Percentiles rank a stretch among this genome's conserved stretches.
These are phyloP conservation scores for Dendryphion nanum DNA, from an alignment of 2,329 filamentous ascomycete genomes.

Conservation along the genomic window DNA sequence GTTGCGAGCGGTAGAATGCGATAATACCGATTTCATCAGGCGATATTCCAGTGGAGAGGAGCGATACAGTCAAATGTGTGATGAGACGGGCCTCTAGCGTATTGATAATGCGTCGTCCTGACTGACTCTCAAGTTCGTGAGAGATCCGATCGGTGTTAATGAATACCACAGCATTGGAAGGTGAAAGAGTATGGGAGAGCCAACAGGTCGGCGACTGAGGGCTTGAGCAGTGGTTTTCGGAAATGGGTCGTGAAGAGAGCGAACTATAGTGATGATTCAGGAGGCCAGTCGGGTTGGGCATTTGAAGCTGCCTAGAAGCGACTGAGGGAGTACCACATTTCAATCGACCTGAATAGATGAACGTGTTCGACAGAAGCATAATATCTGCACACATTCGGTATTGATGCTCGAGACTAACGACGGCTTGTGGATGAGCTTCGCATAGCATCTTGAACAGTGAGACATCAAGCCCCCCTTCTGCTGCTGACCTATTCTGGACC, in stretches of 20 bases:
- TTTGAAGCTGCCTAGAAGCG: slow-evolving; percentile 63
- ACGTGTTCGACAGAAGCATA: slow-evolving; percentile 86
- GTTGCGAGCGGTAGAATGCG: slow-evolving; percentile 92
- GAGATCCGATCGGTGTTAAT: slow-evolving; percentile 81
- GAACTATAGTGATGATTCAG: slow-evolving; percentile 28
- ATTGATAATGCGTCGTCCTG: slow-evolving; percentile 84
- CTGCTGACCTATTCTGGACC: slow-evolving; percentile 87
- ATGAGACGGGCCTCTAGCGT: slow-evolving; percentile 75
- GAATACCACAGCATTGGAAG: slow-evolving; percentile 74
- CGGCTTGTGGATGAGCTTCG: slow-evolving; percentile 80
- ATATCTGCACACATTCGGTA: slow-evolving; percentile 99
- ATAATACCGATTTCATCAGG: slow-evolving; percentile 85
- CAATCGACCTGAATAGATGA: slow-evolving; percentile 88
- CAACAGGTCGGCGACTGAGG: slow-evolving; percentile 61
- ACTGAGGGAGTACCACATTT: slow-evolving; percentile 83
- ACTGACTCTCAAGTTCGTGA: slow-evolving; percentile 64
- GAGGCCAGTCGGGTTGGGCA: slow-evolving; percentile 53
- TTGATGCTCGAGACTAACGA: slow-evolving; percentile 90
- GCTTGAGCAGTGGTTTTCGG: slow-evolving; percentile 48
- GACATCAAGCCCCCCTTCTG: slow-evolving; percentile 81
- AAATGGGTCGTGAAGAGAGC: slow-evolving; percentile 1
- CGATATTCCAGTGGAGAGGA: slow-evolving; percentile 74
- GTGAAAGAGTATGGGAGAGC: slow-evolving; percentile 69
- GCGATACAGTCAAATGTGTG: slow-evolving; percentile 74
- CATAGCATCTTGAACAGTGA: slow-evolving; percentile 93